Base-by-base conservation (phyloP, 2,329 filamentous ascomycete genomes). In the Ampelomyces quisqualis region DNA sequence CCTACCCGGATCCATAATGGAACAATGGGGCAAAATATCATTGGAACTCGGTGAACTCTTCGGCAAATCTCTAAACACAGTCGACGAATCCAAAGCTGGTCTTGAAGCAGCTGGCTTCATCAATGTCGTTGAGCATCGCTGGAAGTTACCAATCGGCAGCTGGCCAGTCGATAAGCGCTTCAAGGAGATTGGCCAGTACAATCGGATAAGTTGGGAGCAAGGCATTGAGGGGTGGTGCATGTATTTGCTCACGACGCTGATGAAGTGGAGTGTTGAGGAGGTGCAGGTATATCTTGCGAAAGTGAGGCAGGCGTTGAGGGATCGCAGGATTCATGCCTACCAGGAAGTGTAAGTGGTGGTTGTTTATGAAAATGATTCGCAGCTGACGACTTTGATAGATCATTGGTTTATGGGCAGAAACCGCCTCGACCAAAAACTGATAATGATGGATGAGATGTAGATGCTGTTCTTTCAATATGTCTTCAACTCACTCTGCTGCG, bases 21-120 rank as follows among this genome's bases (percentile, higher is more conserved):
- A 52, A 7, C 52, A 60, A 27, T 64, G 60, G 60, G 48, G 48
- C 34, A 48, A 55, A 13, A 53, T 51, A 9, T 58, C 50, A 2
- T 38, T 60, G 42, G 35, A 59, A 8, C 60, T 65, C 1, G 65
- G 60, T 15, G 55, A 58, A 7, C 49, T 55, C 14, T 60, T 66
- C 32, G 68, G 67, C 1, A 64, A 65, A n/a, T 56, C 63, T 0
- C 51, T 69, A 5, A 55, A 58, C 21, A 61, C 72, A 15, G 71
- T 67, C 24, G 21, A 61, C 21, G 40, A 67, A 9, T 64, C 72
- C 24, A 66, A 69, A 45, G 58, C 67, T 28, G 69, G 72, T 38
- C 68, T 81, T 51, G 60, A 65, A 3, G 73, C 75, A 9, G 77
- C 73, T 0, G 80, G 80, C 1, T 82, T 82, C 47, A 64, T 70